Conservation (phyloP, 2,329 filamentous ascomycete species). For the Alternaria hordeiaustralica region DNA sequence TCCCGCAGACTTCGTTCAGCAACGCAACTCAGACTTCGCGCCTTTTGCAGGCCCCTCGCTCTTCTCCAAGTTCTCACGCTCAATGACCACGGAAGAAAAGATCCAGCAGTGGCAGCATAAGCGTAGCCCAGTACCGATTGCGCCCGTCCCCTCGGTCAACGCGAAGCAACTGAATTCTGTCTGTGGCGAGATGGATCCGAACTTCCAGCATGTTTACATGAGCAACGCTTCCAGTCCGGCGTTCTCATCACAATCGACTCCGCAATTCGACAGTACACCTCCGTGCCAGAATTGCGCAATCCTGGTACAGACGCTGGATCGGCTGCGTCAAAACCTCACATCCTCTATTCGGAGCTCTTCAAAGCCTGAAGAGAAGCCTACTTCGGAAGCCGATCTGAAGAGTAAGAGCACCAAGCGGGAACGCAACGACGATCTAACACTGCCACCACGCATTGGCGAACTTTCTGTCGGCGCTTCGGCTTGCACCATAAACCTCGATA, state of each 20-base stretch:
- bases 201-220: slow-evolving; percentile 27
- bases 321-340: slow-evolving; percentile 28
- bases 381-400: not conserved
- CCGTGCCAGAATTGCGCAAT: slow-evolving; percentile 34
- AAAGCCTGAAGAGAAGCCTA: not conserved
- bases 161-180: slow-evolving; percentile 11
- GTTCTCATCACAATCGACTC: not conserved
- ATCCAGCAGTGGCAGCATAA: slow-evolving; percentile 25
- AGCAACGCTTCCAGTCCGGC: not conserved
- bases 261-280: not conserved
- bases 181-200: slow-evolving; percentile 21
- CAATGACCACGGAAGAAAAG: slow-evolving; percentile 34
- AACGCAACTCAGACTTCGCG: slow-evolving; percentile 25
- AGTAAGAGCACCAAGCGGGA: not conserved
- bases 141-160: not conserved
- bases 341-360: not conserved
- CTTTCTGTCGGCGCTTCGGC: not conserved
- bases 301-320: slow-evolving; percentile 29
- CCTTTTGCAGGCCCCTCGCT: slow-evolving; percentile 27
- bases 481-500: not conserved
- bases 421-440: not conserved
- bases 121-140: not conserved
- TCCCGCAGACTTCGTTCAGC: slow-evolving; percentile 14
- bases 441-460: not conserved
- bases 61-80: slow-evolving; percentile 28